Conservation (phyloP, 352 stramenopile genomes). For the Globisporangium viniferum region DNA sequence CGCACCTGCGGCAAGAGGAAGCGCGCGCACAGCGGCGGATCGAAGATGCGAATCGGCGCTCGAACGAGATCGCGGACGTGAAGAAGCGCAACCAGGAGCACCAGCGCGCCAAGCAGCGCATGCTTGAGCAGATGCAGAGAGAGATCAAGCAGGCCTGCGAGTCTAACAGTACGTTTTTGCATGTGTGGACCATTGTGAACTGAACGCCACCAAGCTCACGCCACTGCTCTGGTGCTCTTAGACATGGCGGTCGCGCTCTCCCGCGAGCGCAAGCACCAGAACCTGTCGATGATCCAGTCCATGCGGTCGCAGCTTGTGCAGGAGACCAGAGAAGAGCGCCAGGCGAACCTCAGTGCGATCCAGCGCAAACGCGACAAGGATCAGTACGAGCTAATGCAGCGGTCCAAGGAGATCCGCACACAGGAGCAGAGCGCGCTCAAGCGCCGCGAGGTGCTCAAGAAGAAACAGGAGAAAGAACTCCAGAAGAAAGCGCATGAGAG, state of each 20-base stretch:
- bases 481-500: slow-evolving; percentile 42
- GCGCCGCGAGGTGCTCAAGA: slow-evolving; percentile 39
- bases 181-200: not conserved
- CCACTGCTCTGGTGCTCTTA: not conserved
- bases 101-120: slow-evolving; percentile 47
- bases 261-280: slow-evolving; percentile 41
- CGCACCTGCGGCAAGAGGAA: slow-evolving; percentile 61
- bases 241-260: slow-evolving; percentile 28
- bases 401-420: slow-evolving; percentile 49
- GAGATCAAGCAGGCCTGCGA: slow-evolving; percentile 53
- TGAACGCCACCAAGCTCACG: not conserved
- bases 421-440: slow-evolving; percentile 43
- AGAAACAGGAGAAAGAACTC: slow-evolving; percentile 52
- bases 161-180: slow-evolving; percentile 41
- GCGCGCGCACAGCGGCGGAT: slow-evolving; percentile 54
- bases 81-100: slow-evolving; percentile 60
- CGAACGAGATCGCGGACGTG: slow-evolving; percentile 51
- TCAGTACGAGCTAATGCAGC: slow-evolving; percentile 33
- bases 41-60: slow-evolving; percentile 62
- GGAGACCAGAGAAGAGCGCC: slow-evolving; percentile 43
- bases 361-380: slow-evolving; percentile 38
- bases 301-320: slow-evolving; percentile 53
- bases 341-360: slow-evolving; percentile 42
- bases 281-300: slow-evolving; percentile 32
- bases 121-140: slow-evolving; percentile 45